These are phyloP conservation scores for Nemania sp. DNA, from an alignment of 2,329 filamentous ascomycete genomes.

Conservation along the genomic window DNA sequence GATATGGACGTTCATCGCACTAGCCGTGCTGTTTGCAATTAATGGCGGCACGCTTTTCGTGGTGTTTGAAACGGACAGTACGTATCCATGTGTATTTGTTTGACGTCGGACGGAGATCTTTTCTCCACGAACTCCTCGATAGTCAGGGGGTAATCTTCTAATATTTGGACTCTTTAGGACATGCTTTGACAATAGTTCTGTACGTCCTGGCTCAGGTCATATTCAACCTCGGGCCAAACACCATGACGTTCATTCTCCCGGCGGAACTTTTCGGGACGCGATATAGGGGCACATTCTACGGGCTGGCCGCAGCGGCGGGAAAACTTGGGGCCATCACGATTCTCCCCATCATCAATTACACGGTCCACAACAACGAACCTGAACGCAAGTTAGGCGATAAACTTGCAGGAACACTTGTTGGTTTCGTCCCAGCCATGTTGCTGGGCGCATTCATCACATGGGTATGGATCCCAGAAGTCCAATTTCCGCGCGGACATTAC, in stretches of 20 bases:
- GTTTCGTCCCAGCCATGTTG: conserved; percentile 33
- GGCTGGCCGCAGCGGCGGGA: conserved; percentile 63
- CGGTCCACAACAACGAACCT: conserved; percentile 15
- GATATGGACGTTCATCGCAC: conserved; percentile 34
- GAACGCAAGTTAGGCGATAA: background rate
- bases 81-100: too few relatives aligned
- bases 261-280: conserved; percentile 68
- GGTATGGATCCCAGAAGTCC: conserved; percentile 35
- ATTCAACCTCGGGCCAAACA: conserved; percentile 65
- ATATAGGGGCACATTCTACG: conserved; percentile 66
- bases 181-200: conserved; percentile 49
- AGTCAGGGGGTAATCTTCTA: too few relatives aligned
- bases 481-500: conserved; percentile 28
- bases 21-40: conserved; percentile 33
- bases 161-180: too few relatives aligned
- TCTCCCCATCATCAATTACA: conserved; percentile 48
- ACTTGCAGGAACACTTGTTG: conserved; percentile 31
- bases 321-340: conserved; percentile 62
- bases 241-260: conserved; percentile 66
- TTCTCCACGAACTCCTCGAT: too few relatives aligned
- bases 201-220: conserved; percentile 59
- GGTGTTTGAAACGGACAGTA: conserved; percentile 29
- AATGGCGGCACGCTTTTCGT: conserved; percentile 36
- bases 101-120: too few relatives aligned
- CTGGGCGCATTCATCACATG: conserved; percentile 33